Base-by-base conservation (phyloP, 768 basidiomycete genomes). In the Mycena rosella region DNA sequence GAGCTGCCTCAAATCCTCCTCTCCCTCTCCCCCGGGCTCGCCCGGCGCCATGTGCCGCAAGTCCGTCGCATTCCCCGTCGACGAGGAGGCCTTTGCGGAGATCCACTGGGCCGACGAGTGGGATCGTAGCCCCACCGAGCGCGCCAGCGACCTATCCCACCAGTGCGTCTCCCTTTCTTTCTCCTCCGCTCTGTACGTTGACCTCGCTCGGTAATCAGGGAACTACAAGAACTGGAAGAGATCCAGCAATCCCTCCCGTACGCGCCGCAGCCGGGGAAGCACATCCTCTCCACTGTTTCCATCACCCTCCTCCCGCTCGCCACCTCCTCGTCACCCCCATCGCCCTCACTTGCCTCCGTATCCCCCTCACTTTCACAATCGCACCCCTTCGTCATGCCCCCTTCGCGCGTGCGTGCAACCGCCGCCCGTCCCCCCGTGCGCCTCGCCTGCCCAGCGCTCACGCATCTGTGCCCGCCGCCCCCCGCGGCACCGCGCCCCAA, bases 111-210 rank as follows among this genome's bases (percentile, higher is more conserved):
- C 90, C 5, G 92, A 94, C 75, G 91, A 91, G 62, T 93, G 92
- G 92, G 92, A 94, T 75, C 84, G 92, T 17, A 91, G 90, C 1
- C 92, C 92, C 3, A 84, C 85, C 2, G 89, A 91, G 44, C 88
- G 90, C 27, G 85, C 89, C 9, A 82, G 83, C 34, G 85, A 83
- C 65, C 78, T 93, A 70, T 84, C 87, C 3, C 93, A 92, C 74
- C 84, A 89, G 91, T 93, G 75, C 85, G 90, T 86, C 32, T 32
- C 17, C 44, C 11, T 5, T 26, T 36, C n/a, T n/a, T n/a, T n/a
- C n/a, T n/a, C n/a, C n/a, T n/a, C n/a, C n/a, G n/a, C n/a, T n/a
- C n/a, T n/a, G n/a, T n/a, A n/a, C n/a, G n/a, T n/a, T n/a, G n/a
- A n/a, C n/a, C n/a, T n/a, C n/a, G n/a, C n/a, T n/a, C n/a, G n/a